Conservation (phyloP, 169 alveolate species). For the Cystoisospora suis region DNA sequence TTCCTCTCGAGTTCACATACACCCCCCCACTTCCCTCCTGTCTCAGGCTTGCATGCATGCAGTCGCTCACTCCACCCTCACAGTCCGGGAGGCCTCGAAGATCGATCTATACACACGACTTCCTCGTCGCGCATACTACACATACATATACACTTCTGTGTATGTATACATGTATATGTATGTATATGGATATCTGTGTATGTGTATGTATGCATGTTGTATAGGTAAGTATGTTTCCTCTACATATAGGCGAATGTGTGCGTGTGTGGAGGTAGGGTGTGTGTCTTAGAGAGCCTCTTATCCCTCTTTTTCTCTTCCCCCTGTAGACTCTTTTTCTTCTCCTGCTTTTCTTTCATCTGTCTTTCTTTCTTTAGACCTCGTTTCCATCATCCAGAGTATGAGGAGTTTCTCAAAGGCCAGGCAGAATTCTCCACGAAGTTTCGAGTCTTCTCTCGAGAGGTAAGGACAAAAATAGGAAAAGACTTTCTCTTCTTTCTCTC, state of each 20-base stretch:
- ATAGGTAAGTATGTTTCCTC: no score
- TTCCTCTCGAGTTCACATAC: no score
- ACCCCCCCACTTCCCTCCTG: no score
- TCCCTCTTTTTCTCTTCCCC: background rate
- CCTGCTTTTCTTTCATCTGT: background rate
- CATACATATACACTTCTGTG: background rate
- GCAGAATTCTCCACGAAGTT: background rate
- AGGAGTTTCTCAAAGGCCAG: constrained; percentile 51
- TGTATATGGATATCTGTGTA: background rate
- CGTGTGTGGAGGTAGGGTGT: no score
- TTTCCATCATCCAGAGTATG: constrained; percentile 50
- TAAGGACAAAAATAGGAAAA: background rate
- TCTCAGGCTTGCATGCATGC: no score
- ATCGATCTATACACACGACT: no score
- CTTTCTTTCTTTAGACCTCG: constrained; percentile 38
- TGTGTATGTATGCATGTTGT: background rate
- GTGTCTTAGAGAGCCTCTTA: no score
- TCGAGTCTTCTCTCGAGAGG: constrained; percentile 15
- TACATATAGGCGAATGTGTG: no score
- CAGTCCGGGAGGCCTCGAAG: no score
- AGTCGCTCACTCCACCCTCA: no score
- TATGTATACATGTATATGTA: background rate
- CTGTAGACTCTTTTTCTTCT: background rate
- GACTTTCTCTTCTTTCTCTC: background rate
- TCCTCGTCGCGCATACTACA: no score